Evolutionary conservation across 2,329 filamentous ascomycete genomes (phyloP).

Genomic region (Camillea tinctor): DNA sequence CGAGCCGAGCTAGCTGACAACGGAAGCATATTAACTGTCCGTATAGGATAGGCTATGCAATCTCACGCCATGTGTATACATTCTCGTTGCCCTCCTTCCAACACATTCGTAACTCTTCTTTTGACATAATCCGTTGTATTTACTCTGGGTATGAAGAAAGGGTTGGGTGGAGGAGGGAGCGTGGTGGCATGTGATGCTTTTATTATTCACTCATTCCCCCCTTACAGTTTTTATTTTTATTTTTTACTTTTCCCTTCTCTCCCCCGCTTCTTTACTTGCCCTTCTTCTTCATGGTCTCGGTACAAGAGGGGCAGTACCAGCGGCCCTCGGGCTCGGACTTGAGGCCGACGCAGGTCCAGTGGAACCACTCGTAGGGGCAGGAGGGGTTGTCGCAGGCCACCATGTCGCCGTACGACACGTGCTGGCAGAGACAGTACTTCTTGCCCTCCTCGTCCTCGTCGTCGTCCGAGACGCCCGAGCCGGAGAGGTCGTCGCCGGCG

Average conservation of each 20-base stretch:
- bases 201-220: too few relatives aligned
- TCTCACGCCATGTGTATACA: too few relatives aligned
- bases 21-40: too few relatives aligned
- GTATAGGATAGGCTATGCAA: too few relatives aligned
- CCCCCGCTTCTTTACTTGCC: constrained; percentile 20
- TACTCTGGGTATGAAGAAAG: too few relatives aligned
- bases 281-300: constrained; percentile 51
- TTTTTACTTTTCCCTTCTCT: not conserved
- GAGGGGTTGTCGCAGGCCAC: constrained; percentile 83
- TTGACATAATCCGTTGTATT: too few relatives aligned
- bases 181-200: too few relatives aligned
- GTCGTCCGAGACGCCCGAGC: constrained; percentile 42
- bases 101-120: too few relatives aligned
- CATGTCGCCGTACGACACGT: constrained; percentile 84
- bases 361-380: constrained; percentile 84
- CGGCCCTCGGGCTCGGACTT: constrained; percentile 67
- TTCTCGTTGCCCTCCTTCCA: too few relatives aligned
- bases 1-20: too few relatives aligned
- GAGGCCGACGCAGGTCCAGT: constrained; percentile 72
- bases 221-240: not conserved
- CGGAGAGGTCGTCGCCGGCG: constrained; percentile 45
- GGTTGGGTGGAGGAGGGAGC: too few relatives aligned
- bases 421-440: constrained; percentile 81
- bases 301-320: constrained; percentile 66
- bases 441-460: constrained; percentile 75